Evolutionary conservation across 1,284 basidiomycete genomes (phyloP), one percentile per base, ranked within the genome.

Genomic region (Heliocybe sulcata): DNA sequence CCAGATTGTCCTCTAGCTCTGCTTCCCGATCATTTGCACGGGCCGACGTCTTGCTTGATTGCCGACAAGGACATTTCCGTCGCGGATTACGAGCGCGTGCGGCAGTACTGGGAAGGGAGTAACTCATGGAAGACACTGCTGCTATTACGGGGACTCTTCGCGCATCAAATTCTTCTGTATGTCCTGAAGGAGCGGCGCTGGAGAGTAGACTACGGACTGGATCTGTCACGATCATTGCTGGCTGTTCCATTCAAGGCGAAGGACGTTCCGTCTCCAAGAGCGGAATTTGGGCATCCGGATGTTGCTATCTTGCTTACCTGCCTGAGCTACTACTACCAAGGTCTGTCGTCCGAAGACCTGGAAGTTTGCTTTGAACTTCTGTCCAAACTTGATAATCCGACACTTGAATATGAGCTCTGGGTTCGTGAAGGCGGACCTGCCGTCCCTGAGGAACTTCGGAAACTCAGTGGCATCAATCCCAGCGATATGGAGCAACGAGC

Each of bases 281-380:
- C 80, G 20, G 80, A 82, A 47, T 82, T 82, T 56, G 79, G 77
- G 1, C 79, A 82, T 61, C 79, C 80, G 0, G 80, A 82, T 27
- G 66, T 81, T 22, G 68, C 72, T 1, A 65, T 81, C 52, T 57
- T 67, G 12, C 65, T 82, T 29, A 81, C 81, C 0, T 81, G 72
- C 53, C 65, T 82, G 14, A 72, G 70, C 0, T 82, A 82, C 55
- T 81, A 82, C 51, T 80, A 81, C 45, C 64, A 67, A 2, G 80
- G 81, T 9, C 68, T 82, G 26, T 65, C 61, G 0, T 57, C 67
- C n/a, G 55, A 63, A 2, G 74, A 82, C 50, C 58, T 82, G 1
- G 61, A 62, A 16, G 35, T 55, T 6, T 71, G 66, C 51, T 79
- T 82, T 48, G 62, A 72, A 12, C 59, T 71, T 2, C 64, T 83